Base-by-base conservation (phyloP, 208 protist species). In the Lotmaria passim region DNA sequence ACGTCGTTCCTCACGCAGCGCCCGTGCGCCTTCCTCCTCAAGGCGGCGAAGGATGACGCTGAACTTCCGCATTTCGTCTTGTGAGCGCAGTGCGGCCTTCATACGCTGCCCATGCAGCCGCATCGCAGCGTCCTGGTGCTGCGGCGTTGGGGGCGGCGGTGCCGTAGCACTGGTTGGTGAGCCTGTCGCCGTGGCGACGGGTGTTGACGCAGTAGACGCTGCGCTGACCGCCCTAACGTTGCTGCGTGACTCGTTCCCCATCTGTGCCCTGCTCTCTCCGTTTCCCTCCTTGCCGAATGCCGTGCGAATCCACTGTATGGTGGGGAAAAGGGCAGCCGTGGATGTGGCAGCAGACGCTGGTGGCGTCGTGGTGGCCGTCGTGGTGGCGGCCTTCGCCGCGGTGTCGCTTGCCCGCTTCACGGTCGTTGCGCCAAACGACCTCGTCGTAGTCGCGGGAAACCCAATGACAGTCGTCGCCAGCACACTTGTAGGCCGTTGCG, bases 41-140 rank as follows among this genome's bases (percentile, higher is more conserved):
- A 83, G 68, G 17, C 68, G 52, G 3, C 68, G 70, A 68, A 86
- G 56, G 10, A 82, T 70, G 24, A 24, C 63, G 39, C 74, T 60
- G 31, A 86, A 86, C 41, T 75, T 63, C 26, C 70, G 68, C 69
- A 86, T 82, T 19, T 86, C 75, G 6, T 69, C 41, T 59, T 86
- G 81, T 0, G 81, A 86, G 30, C 78, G 57, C 47, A 72, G 19
- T 11, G 69, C 81, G 38, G 50, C 65, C 24, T 66, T 55, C 15
- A 83, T 61, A 41, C 70, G 81, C 7, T 69, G 68, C 60, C 78
- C 81, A 55, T 86, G 75, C 31, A 83, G 81, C 19, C 57, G 72
- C 48, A 76, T 68, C 11, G 70, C 70, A 6, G 43, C 28, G 60
- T 68, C 61, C 11, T 43, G 21, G 23, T 12, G 17, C 44, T n/a